Evolutionary conservation across 1,139 yeast genomes (phyloP).

Genomic region (Chernovozyma sophiae-reginae): DNA sequence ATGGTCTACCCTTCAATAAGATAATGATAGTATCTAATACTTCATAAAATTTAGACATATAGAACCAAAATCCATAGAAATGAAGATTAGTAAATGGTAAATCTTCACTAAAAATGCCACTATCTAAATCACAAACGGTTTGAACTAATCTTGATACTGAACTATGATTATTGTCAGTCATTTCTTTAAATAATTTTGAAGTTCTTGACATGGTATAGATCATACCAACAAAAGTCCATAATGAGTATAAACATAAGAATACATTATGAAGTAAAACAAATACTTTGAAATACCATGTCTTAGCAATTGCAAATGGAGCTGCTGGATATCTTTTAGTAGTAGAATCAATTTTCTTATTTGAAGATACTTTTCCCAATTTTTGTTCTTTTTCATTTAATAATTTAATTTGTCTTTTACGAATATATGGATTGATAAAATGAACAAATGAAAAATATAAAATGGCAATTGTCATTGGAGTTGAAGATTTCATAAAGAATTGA

Average conservation of each 20-base stretch:
- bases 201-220: conserved; percentile 43
- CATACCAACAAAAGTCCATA: conserved; percentile 75
- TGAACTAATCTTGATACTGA: conserved; percentile 43
- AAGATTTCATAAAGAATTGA: conserved; percentile 30
- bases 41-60: conserved; percentile 69
- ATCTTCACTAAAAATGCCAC: conserved; percentile 51
- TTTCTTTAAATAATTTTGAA: conserved; percentile 24
- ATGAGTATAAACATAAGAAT: conserved; percentile 60
- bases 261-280: conserved; percentile 62
- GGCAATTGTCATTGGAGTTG: conserved; percentile 58
- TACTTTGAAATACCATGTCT: conserved; percentile 42
- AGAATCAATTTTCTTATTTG: background rate
- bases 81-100: conserved; percentile 43
- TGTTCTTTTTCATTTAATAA: background rate
- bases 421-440: conserved; percentile 48
- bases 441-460: conserved; percentile 56
- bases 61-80: conserved; percentile 64
- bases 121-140: conserved; percentile 56
- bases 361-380: conserved; percentile 10
- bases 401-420: conserved; percentile 31
- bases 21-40: conserved; percentile 68
- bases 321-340: conserved; percentile 40
- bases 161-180: conserved; percentile 17
- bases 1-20: conserved; percentile 64
- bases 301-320: conserved; percentile 53